A percentile compares a stretch with the other conserved stretches of the same genome.
Evolutionary conservation across 78 protist species (phyloP).

Genomic region (Cyanophora paradoxa): DNA sequence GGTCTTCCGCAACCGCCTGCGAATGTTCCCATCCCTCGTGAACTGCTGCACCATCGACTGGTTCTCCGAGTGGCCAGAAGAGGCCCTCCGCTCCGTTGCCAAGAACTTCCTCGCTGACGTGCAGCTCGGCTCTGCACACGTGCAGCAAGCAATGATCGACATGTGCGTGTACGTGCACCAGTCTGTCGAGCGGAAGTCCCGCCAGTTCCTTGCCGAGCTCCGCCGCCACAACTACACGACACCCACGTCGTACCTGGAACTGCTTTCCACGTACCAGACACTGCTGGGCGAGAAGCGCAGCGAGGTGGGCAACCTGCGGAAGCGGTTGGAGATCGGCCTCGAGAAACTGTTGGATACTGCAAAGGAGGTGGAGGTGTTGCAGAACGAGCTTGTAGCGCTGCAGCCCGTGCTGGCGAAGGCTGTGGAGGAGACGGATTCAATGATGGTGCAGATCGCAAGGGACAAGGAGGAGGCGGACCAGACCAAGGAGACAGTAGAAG

Average conservation of each 20-base stretch:
- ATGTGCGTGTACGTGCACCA: constrained; percentile 64
- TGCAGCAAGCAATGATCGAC: constrained; percentile 17
- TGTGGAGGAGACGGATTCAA: constrained; percentile 40
- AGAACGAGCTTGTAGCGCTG: constrained; percentile 49
- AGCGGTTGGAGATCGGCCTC: constrained; percentile 52
- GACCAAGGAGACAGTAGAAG: constrained; percentile 22
- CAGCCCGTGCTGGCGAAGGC: constrained; percentile 64
- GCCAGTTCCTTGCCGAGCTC: constrained; percentile 20
- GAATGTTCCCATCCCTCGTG: constrained; percentile 82
- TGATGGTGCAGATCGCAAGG: constrained; percentile 40
- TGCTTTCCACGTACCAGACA: constrained; percentile 25
- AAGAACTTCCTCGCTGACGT: constrained; percentile 9
- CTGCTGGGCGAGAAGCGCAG: constrained; percentile 28
- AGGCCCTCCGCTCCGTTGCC: constrained; percentile 82
- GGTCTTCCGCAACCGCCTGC: constrained; percentile 68
- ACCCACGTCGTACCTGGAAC: constrained; percentile 66
- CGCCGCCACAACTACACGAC: constrained; percentile 59
- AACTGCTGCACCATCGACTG: constrained; percentile 83
- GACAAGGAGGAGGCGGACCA: constrained; percentile 57
- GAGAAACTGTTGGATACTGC: constrained; percentile 43
- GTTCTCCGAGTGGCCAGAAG: constrained; percentile 85
- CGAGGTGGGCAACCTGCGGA: background rate
- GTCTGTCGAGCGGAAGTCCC: constrained; percentile 37
- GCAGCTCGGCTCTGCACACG: background rate
- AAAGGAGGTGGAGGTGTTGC: constrained; percentile 42